Percentiles rank a stretch among this genome's conserved stretches.
phyloP scores from a whole-genome alignment of 164 flowering plant genomes.

The Amborella trichopoda region DNA sequence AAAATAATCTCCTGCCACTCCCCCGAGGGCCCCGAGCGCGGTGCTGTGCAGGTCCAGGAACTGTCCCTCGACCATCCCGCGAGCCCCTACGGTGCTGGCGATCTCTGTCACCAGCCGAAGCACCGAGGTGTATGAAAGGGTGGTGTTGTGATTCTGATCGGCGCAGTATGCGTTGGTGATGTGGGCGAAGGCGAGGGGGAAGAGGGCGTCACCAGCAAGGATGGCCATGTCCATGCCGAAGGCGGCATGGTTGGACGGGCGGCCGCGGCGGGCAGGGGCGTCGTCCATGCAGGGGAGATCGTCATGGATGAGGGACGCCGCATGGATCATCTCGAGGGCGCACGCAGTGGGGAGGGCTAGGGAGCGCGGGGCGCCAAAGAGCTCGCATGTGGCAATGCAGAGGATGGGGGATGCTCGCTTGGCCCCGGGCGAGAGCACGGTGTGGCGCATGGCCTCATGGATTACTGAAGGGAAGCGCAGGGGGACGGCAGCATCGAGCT shows the following conservation, averaged over 20 bases:
- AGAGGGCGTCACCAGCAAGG: constrained; percentile 91
- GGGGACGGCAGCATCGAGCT: constrained; percentile 10
- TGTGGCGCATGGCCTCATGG: constrained; percentile 13
- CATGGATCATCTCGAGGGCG: constrained; percentile 91
- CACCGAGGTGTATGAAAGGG: constrained; percentile 54
- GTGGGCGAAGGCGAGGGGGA: constrained; percentile 86
- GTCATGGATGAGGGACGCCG: constrained; percentile 86
- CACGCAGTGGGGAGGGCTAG: constrained; percentile 96
- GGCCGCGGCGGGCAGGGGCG: constrained; percentile 65
- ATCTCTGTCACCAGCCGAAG: constrained; percentile 78
- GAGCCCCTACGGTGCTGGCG: constrained; percentile 83
- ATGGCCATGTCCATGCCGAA: constrained; percentile 90
- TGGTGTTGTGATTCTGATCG: no score
- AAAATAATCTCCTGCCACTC: no score
- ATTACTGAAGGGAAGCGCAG: constrained; percentile 7
- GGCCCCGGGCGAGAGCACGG: constrained; percentile 11
- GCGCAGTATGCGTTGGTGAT: constrained; percentile 65
- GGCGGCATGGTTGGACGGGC: constrained; percentile 71
- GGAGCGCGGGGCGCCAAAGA: constrained; percentile 63
- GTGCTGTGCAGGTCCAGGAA: constrained; percentile 46
- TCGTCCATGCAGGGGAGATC: constrained; percentile 98
- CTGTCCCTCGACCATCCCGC: constrained; percentile 97
- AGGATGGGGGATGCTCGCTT: constrained; percentile 12
- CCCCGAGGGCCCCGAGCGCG: neutral
- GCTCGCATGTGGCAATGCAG: constrained; percentile 20